Conservation (phyloP, 2,329 filamentous ascomycete species). For the Metarhizium sp. region DNA sequence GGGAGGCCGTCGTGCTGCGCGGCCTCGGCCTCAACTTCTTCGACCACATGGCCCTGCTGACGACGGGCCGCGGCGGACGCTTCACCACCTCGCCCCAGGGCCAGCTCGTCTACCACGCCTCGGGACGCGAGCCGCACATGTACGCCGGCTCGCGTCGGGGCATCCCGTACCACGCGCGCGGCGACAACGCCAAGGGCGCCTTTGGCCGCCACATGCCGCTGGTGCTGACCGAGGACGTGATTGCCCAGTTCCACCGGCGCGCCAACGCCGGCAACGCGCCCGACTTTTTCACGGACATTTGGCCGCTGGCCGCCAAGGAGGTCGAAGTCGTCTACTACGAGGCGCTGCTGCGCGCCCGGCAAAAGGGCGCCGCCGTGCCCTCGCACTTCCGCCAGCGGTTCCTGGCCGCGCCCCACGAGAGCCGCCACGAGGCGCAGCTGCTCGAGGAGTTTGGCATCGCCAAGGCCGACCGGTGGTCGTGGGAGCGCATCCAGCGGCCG, state of each 20-base stretch:
- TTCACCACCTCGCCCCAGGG: not conserved
- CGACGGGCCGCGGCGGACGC: conserved; percentile 1
- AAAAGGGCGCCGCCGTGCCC: not conserved
- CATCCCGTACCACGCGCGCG: conserved; percentile 6
- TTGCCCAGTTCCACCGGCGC: conserved; percentile 1
- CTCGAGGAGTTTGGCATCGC: conserved; percentile 3
- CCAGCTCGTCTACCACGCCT: not conserved
- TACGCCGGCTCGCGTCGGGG: conserved; percentile 6
- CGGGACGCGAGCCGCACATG: conserved; percentile 4
- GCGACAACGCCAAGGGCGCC: conserved; percentile 4
- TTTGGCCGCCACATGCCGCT: conserved; percentile 2
- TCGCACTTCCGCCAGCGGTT: not conserved
- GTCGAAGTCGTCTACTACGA: conserved; percentile 6
- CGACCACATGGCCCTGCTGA: conserved; percentile 4
- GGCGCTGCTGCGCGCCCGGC: not conserved
- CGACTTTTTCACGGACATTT: conserved; percentile 3
- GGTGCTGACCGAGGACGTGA: not conserved
- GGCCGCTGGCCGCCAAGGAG: conserved; percentile 3
- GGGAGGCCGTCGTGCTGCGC: not conserved
- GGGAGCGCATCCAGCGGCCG: conserved; percentile 3
- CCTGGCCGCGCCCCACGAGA: not conserved
- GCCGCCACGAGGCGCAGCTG: conserved; percentile 1
- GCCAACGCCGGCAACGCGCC: not conserved
- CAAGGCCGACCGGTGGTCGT: conserved; percentile 3
- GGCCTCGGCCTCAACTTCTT: conserved; percentile 6